Conservation (phyloP, 139 green algal species). For the Desmodesmus armatus region DNA sequence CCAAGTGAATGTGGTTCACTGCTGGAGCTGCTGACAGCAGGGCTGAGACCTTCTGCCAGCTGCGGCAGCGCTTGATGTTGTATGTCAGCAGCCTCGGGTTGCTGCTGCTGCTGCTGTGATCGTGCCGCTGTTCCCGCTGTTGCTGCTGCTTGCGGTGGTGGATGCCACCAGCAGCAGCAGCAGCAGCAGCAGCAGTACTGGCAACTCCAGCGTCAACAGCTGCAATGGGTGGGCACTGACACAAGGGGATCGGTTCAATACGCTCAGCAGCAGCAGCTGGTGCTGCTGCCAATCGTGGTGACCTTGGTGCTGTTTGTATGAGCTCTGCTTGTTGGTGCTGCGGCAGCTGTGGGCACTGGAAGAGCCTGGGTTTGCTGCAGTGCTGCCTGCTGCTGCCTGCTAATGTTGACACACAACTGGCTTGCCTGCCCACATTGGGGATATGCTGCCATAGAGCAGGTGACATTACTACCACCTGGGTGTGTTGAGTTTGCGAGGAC, state of each 20-base stretch:
- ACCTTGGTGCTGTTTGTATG: background rate
- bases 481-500: too few relatives aligned
- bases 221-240: too few relatives aligned
- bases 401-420: background rate
- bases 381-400: background rate
- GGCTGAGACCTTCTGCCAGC: slow-evolving; percentile 9
- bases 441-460: background rate
- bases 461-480: too few relatives aligned
- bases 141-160: slow-evolving; percentile 8
- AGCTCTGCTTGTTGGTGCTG: slow-evolving; percentile 8
- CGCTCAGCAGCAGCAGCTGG: slow-evolving; percentile 1
- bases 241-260: too few relatives aligned
- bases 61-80: background rate
- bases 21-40: background rate
- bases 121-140: background rate
- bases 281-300: background rate
- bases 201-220: too few relatives aligned
- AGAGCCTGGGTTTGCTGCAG: background rate
- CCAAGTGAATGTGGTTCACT: slow-evolving; percentile 42
- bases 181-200: background rate
- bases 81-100: slow-evolving; percentile 17
- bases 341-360: background rate
- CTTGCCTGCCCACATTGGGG: background rate
- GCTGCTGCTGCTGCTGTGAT: background rate
- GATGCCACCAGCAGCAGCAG: background rate